phyloP scores from a whole-genome alignment of 768 basidiomycete genomes.

The Wakefieldia striispora region DNA sequence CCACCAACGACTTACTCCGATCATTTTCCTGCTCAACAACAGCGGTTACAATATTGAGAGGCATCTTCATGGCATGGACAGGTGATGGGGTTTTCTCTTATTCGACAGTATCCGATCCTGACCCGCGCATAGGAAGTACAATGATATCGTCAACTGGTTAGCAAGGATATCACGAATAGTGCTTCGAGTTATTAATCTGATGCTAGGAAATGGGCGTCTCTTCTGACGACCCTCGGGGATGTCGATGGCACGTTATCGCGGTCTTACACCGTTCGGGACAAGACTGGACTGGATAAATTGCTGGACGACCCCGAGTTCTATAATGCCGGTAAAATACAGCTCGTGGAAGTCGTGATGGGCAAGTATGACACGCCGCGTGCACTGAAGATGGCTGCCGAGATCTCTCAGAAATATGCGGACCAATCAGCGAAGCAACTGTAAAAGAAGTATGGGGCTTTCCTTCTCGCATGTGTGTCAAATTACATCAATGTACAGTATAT shows the following conservation, averaged over 20 bases:
- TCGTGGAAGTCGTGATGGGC: slow-evolving; percentile 80
- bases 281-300: slow-evolving; percentile 63
- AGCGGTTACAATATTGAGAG: slow-evolving; percentile 87
- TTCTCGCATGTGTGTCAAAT: background rate
- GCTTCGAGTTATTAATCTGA: background rate
- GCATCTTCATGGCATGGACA: slow-evolving; percentile 60
- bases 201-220: slow-evolving; percentile 58
- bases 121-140: slow-evolving; percentile 60
- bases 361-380: slow-evolving; percentile 68
- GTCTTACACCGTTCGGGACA: slow-evolving; percentile 68
- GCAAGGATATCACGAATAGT: slow-evolving; percentile 2
- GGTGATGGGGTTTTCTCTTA: slow-evolving; percentile 28
- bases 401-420: slow-evolving; percentile 13
- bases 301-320: slow-evolving; percentile 64
- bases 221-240: slow-evolving; percentile 62
- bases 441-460: background rate
- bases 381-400: slow-evolving; percentile 50
- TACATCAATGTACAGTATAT: background rate
- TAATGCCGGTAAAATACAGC: slow-evolving; percentile 62
- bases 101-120: background rate
- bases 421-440: slow-evolving; percentile 20
- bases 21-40: slow-evolving; percentile 83
- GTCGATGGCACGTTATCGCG: slow-evolving; percentile 43
- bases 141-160: slow-evolving; percentile 77
- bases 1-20: slow-evolving; percentile 66